Evolutionary conservation across 768 basidiomycete species (phyloP).

Genomic region (Xanthoconium stramineum): DNA sequence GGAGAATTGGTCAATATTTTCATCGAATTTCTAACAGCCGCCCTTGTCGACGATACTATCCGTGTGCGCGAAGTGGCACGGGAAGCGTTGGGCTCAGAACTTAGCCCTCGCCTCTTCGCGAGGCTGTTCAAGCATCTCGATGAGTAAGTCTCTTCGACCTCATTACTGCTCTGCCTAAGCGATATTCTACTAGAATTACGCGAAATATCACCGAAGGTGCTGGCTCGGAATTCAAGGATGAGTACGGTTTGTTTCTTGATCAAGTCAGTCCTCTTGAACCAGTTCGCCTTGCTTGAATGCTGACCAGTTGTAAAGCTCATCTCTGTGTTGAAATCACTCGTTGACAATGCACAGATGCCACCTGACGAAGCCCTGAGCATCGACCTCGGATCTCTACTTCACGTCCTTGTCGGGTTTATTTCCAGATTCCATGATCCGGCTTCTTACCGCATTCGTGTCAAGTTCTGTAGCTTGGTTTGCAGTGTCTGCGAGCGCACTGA

Average conservation of each 20-base stretch:
- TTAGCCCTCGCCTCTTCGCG: constrained; percentile 66
- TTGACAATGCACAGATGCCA: constrained; percentile 64
- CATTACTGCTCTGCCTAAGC: neutral
- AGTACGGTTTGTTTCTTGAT: constrained; percentile 58
- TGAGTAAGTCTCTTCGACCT: constrained; percentile 47
- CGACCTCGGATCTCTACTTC: constrained; percentile 59
- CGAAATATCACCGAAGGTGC: constrained; percentile 48
- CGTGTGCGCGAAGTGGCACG: constrained; percentile 74
- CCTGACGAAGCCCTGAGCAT: constrained; percentile 60
- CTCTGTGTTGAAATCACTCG: constrained; percentile 68
- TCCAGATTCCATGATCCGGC: constrained; percentile 53
- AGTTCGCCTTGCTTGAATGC: neutral
- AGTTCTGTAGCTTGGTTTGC: constrained; percentile 73
- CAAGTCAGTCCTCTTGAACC: constrained; percentile 46
- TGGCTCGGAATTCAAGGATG: constrained; percentile 38
- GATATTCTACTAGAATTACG: constrained; percentile 40
- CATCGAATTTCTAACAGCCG: constrained; percentile 63
- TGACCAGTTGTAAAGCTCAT: constrained; percentile 52
- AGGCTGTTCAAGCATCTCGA: constrained; percentile 69
- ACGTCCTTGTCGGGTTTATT: constrained; percentile 62
- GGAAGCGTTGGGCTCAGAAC: constrained; percentile 77
- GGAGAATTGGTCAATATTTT: constrained; percentile 60
- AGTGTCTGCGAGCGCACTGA: constrained; percentile 62
- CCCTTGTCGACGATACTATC: constrained; percentile 60
- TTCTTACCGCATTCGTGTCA: constrained; percentile 64